Base-by-base conservation (phyloP, 805 yeast species). In the Zygotorulaspora danielsina region DNA sequence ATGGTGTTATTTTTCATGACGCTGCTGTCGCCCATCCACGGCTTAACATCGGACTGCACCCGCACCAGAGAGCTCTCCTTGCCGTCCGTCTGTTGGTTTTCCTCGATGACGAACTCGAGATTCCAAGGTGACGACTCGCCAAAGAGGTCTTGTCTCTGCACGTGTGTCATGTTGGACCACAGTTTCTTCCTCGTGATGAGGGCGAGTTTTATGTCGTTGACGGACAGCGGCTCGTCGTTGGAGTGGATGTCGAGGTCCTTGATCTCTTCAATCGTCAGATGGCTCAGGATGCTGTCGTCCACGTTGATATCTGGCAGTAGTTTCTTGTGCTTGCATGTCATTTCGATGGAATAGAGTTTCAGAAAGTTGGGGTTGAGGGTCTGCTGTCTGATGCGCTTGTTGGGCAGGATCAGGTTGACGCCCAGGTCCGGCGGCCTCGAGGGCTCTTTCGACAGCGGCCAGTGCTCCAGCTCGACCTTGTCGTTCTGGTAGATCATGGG, bases 111-210 rank as follows among this genome's bases (percentile, higher is more conserved):
- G 20, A 55, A 57, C 12, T 41, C 36, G 27, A 51, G 34, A 36
- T 55, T 57, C 50, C 54, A 50, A 3, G 63, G 60, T 16, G 53
- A 36, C 19, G 46, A 28, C 29, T 53, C 61, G 17, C 65, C 64
- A 42, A 49, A 61, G 2, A 54, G 46, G 34, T 61, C 64, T 12
- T 49, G 48, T 29, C 65, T 45, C 6, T 51, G 45, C 32, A 49
- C 47, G 25, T 45, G 42, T 19, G 51, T 34, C 55, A 58, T 50
- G 25, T 55, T 57, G n/a, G 55, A 48, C 61, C 63, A 56, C 15
- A 61, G 46, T 28, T 61, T 61, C 38, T 57, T 51, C 30, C 59
- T 52, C 1, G 64, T 57, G 11, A 49, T 39, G 17, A 61, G 52
- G 2, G 64, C 64, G 9, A 58, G 38, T 38, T 57, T 55, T 17